Base-by-base conservation (phyloP, 164 flowering plant species). In the Nymphaea thermarum region DNA sequence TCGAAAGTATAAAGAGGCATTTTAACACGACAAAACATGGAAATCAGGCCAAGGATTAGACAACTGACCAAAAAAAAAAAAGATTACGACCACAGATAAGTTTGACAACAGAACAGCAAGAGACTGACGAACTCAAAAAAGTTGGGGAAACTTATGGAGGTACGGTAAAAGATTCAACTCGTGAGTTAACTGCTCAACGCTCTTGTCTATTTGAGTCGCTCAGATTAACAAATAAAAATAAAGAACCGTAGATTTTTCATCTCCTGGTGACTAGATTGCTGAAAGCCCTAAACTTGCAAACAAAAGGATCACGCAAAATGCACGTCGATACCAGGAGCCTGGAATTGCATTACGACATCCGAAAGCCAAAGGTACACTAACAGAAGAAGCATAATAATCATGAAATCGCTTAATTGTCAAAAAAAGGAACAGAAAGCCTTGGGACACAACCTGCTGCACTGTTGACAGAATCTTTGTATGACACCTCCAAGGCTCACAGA, bases 401-500 rank as follows among this genome's bases (percentile, higher is more conserved):
- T 51, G 8, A 3, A 47, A 51, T 15, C 5, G 14, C 57, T 8
- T 15, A 10, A 51, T 15, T 51, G 8, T 15, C 14, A 51, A 51
- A 51, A 51, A 66, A 12, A 18, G 55, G 44, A 18, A 25, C 10
- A 12, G 45, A 5, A 66, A 57, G 47, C 61, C 14, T 16, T 63
- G 16, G 66, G 51, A 18, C 64, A 63, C 15, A 43, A 83, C 89
- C 89, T 82, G 65, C 87, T 85, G 67, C 89, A 85, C 73, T 82
- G 87, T 73, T 85, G 87, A 77, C 89, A 85, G 66, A 85, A 85
- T 10, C 89, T 80, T 67, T 85, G 86, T 80, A 78, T 72, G 63
- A 73, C 71, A 44, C 72, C 78, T 51, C 81, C 83, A 10, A 83
- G 83, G 6, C 79, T 73, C 8, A 82, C 86, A 18, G 36, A 74